phyloP scores from a whole-genome alignment of 345 rosid genomes.

The Mangifera indica region DNA sequence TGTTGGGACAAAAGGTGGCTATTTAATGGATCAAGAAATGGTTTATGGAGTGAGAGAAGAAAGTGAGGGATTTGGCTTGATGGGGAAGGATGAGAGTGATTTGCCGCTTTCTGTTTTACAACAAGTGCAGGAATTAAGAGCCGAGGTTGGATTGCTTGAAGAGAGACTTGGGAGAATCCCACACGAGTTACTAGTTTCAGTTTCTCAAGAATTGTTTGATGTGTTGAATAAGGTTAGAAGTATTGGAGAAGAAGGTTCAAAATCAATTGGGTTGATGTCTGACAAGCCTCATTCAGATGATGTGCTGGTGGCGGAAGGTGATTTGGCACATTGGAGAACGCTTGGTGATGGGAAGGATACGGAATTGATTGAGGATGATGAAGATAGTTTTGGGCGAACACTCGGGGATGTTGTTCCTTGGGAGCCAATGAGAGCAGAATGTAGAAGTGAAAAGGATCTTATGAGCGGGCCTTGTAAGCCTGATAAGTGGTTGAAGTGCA shows the following conservation, averaged over 20 bases:
- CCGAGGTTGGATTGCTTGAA: constrained; percentile 66
- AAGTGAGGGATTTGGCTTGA: constrained; percentile 56
- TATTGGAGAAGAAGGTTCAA: constrained; percentile 67
- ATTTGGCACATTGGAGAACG: constrained; percentile 81
- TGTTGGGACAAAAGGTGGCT: constrained; percentile 81
- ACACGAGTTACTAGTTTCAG: constrained; percentile 51
- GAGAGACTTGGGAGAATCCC: constrained; percentile 71
- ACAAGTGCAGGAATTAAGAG: constrained; percentile 78
- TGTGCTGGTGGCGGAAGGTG: constrained; percentile 72
- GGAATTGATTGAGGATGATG: constrained; percentile 84
- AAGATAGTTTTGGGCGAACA: constrained; percentile 82
- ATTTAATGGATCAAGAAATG: constrained; percentile 71
- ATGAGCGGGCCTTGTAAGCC: constrained; percentile 76
- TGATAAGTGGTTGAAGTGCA: constrained; percentile 88
- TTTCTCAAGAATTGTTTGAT: constrained; percentile 79
- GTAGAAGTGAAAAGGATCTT: constrained; percentile 71
- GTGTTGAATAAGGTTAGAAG: constrained; percentile 64
- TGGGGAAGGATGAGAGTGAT: constrained; percentile 72
- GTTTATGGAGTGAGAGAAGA: constrained; percentile 90
- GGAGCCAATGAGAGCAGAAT: constrained; percentile 73
- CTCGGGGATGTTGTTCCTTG: constrained; percentile 92
- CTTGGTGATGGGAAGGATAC: constrained; percentile 77
- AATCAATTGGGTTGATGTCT: constrained; percentile 53
- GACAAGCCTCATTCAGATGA: constrained; percentile 62
- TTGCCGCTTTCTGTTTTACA: constrained; percentile 62